phyloP scores from a whole-genome alignment of 805 yeast species.

The Nakazawaea populi region DNA sequence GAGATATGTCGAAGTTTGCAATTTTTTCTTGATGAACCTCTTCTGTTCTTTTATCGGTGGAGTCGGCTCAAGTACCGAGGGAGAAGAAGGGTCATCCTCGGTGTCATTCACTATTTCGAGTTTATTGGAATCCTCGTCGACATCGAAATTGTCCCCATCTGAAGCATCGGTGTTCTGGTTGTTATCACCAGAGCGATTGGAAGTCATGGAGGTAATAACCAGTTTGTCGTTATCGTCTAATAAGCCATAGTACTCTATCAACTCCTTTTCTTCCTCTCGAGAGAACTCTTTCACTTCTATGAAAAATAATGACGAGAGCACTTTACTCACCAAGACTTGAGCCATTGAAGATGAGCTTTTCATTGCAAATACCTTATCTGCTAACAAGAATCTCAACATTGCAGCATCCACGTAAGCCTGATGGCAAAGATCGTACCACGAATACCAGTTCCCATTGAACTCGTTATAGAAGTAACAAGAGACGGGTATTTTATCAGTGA shows the following conservation, averaged over 20 bases:
- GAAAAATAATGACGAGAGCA: conserved; percentile 11
- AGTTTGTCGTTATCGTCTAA: conserved; percentile 19
- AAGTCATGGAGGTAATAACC: conserved; percentile 2
- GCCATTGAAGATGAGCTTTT: conserved; percentile 2
- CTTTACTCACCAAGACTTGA: conserved; percentile 5
- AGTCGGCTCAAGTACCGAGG: background rate
- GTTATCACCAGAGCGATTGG: background rate
- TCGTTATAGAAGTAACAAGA: conserved; percentile 14
- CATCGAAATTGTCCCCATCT: conserved; percentile 3
- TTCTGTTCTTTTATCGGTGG: background rate
- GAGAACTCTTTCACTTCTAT: conserved; percentile 12
- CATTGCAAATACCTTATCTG: conserved; percentile 19
- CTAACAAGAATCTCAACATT: conserved; percentile 29
- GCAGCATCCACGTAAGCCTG: conserved; percentile 32
- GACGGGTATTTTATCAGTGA: conserved; percentile 17
- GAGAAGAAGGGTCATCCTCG: background rate
- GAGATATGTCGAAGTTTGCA: conserved; percentile 22
- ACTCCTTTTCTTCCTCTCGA: conserved; percentile 12
- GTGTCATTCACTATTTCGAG: conserved; percentile 1
- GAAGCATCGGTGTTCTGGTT: conserved; percentile 5
- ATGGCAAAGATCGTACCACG: conserved; percentile 31
- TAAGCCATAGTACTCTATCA: conserved; percentile 24
- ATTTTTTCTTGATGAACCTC: conserved; percentile 1
- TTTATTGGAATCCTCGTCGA: conserved; percentile 4
- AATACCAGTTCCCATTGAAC: conserved; percentile 22